Percentiles rank a stretch among this genome's conserved stretches.
Conservation (phyloP, 2,329 filamentous ascomycete genomes). For the Trichoderma hamatum region DNA sequence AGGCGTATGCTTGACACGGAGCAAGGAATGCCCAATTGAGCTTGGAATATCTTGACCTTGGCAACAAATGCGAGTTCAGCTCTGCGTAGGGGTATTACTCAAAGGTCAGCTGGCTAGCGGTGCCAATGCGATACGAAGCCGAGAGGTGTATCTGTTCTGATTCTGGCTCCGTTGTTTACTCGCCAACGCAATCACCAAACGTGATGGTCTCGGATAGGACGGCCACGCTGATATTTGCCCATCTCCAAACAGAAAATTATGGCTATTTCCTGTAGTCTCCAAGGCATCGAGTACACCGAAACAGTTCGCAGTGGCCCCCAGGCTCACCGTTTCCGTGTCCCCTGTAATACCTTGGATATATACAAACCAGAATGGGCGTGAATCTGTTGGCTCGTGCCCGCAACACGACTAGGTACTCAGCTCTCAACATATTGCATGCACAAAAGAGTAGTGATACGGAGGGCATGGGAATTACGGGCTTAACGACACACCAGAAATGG, state of each 20-base stretch:
- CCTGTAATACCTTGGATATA: neutral
- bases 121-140: neutral
- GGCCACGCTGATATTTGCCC: neutral
- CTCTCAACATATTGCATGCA: slow-evolving; percentile 6
- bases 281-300: neutral
- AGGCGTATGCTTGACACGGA: neutral
- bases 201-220: neutral
- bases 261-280: neutral
- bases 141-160: neutral
- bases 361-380: neutral
- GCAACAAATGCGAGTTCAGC: neutral
- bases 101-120: neutral
- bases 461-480: neutral
- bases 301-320: neutral
- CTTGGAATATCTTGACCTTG: neutral
- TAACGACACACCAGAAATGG: neutral
- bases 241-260: neutral
- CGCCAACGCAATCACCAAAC: neutral
- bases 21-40: neutral
- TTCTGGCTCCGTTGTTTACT: neutral
- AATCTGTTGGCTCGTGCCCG: neutral
- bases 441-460: neutral
- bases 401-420: neutral
- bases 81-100: neutral
- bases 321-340: neutral